Evolutionary conservation across 164 flowering plant species (phyloP), one percentile per base, ranked within the genome.

Genomic region (Aristolochia californica): DNA sequence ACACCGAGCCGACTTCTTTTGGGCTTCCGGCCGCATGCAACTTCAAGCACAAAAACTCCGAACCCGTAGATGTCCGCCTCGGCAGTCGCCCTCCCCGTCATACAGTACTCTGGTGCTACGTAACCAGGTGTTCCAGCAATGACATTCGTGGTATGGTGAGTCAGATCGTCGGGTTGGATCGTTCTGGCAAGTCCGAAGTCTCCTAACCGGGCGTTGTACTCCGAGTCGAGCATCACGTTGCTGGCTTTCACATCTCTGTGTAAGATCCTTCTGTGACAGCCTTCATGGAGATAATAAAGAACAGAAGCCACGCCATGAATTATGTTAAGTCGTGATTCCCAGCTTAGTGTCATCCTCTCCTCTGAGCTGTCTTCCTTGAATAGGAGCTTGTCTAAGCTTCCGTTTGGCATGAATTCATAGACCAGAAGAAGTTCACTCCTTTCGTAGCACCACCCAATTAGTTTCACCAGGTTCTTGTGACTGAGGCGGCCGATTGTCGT

Each of bases 391-490:
- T 85, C 94, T 13, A 85, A 60, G 75, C 89, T 83, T 1, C 85
- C 81, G 48, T 76, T 70, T 0, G 85, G 83, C 83, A 80, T 75
- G 79, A 43, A 80, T 58, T 86, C 85, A 26, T 82, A 82, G 1
- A 82, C 84, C 0, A 86, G 66, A 18, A 86, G 78, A 20, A 78
- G 77, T 61, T 81, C 87, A 0, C 50, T 57, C 9, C 66, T 68
- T 40, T 82, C 83, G 45, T 74, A 66, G 68, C 89, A 83, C 94
- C 89, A 83, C 38, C 89, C 87, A 0, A 77, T 55, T 18, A 86
- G 43, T 52, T 70, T 76, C 16, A 82, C 85, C 0, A 86, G 82
- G 58, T 84, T 82, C 63, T 63, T 75, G 74, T 86, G 95, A 13
- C 70, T 76, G 10, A 83, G 76, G 20, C 68, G 76, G 48, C 85